Evolutionary conservation across 2,329 filamentous ascomycete genomes (phyloP).

Genomic region (Fusarium agapanthi): DNA sequence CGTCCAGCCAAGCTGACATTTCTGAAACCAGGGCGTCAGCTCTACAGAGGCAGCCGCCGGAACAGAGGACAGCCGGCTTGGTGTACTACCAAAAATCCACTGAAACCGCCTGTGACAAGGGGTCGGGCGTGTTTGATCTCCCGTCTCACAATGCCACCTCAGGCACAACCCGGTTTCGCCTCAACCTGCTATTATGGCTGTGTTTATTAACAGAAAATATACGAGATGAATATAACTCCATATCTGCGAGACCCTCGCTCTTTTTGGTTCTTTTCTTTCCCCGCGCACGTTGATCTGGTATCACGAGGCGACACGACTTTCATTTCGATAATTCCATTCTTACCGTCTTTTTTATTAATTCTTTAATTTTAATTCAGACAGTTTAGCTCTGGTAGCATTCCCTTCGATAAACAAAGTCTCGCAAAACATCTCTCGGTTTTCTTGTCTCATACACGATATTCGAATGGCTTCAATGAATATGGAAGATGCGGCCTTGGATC

Average conservation of each 20-base stretch:
- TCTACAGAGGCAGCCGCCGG: neutral
- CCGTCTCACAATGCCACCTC: slow-evolving; percentile 37
- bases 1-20: neutral
- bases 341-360: slow-evolving; percentile 12
- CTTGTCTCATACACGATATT: neutral
- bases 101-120: slow-evolving; percentile 7
- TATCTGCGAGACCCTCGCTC: neutral
- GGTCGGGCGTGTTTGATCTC: slow-evolving; percentile 29
- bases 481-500: slow-evolving; percentile 22
- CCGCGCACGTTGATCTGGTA: slow-evolving; percentile 26
- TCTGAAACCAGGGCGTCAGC: slow-evolving; percentile 15
- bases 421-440: neutral
- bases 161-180: slow-evolving; percentile 38
- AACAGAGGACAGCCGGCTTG: slow-evolving; percentile 20
- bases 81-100: neutral
- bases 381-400: slow-evolving; percentile 14
- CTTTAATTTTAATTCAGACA: slow-evolving; percentile 20
- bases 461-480: slow-evolving; percentile 4
- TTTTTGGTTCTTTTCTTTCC: neutral
- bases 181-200: neutral
- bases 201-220: neutral
- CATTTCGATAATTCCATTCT: slow-evolving; percentile 20
- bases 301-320: slow-evolving; percentile 22
- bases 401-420: neutral
- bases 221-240: neutral